Evolutionary conservation across 306 rosid genomes (phyloP), one percentile per base, ranked within the genome.

Genomic region (Hippophae tibetana): DNA sequence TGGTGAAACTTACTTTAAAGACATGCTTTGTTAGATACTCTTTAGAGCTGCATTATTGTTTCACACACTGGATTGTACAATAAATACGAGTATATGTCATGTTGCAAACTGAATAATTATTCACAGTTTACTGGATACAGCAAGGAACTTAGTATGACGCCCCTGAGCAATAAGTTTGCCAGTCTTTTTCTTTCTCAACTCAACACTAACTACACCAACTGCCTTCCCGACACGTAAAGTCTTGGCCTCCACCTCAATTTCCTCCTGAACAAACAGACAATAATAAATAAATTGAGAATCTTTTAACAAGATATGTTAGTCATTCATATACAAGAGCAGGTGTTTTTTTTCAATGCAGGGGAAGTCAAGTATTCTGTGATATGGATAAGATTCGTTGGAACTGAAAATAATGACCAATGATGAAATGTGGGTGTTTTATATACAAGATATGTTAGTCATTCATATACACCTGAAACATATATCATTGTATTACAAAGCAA

Each of bases 161-260:
- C 94, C 94, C 68, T 83, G 94, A 3, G 90, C 96, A 49, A 89
- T 66, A 61, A 89, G 57, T 70, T 85, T 89, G 47, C 94, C 86
- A 0, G 84, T 83, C 53, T 65, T 58, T 64, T 85, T 88, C 74
- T 81, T 88, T 75, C 81, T 80, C 42, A 88, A 71, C 79, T 85
- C 88, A 10, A 88, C 90, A 11, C 82, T 88, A 7, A 71, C 69
- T 13, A 83, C 88, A 23, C 79, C 94, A 31, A 89, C 53, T 49
- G 70, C 65, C 61, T 82, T 85, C 14, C 94, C 96, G 43, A 88
- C 70, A 43, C 94, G 84, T 41, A 88, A 65, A 50, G 67, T 69
- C 74, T 56, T 82, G 40, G 78, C 78, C 48, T 87, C 89, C 1
- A 88, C 70, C 82, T 85, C 95, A 58, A 89, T 75, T 42, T 89